These are phyloP conservation scores for Aspergillus sojae DNA, from an alignment of 2,329 filamentous ascomycete species.

Conservation along the genomic window DNA sequence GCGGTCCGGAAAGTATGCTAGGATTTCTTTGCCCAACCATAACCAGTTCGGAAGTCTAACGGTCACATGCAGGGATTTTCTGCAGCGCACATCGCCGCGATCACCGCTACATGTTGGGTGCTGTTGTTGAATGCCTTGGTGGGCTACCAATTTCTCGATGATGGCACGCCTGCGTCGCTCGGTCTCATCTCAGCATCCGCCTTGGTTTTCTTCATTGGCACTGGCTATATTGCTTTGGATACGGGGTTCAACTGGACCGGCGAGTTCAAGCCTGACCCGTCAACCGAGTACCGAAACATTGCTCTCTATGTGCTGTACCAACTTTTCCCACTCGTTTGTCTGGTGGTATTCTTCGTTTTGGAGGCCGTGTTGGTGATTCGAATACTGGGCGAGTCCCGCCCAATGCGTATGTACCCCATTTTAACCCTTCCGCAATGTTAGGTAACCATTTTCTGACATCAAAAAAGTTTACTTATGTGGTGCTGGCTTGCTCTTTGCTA, in stretches of 20 bases:
- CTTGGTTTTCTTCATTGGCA: constrained; percentile 76
- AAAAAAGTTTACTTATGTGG: constrained; percentile 68
- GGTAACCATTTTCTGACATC: constrained; percentile 8
- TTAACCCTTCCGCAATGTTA: background rate
- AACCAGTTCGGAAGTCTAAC: background rate
- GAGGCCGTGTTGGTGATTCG: constrained; percentile 82
- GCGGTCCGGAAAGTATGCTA: constrained; percentile 68
- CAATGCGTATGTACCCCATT: constrained; percentile 68
- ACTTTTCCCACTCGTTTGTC: constrained; percentile 81
- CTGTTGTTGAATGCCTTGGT: constrained; percentile 89
- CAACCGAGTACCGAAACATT: constrained; percentile 67
- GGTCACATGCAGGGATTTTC: constrained; percentile 69
- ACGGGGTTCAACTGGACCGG: constrained; percentile 85
- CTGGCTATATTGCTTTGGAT: constrained; percentile 93
- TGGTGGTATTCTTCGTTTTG: constrained; percentile 83
- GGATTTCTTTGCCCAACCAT: background rate
- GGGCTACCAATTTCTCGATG: constrained; percentile 90
- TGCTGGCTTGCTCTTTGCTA: constrained; percentile 79
- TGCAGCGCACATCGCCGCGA: constrained; percentile 85
- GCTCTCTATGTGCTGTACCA: constrained; percentile 94
- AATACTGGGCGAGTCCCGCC: constrained; percentile 82
- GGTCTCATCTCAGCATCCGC: constrained; percentile 74
- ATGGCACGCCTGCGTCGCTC: constrained; percentile 84
- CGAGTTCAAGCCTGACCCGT: constrained; percentile 67
- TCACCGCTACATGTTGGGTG: constrained; percentile 86